phyloP scores from a whole-genome alignment of 208 protist species.

The Leishmania mexicana region DNA sequence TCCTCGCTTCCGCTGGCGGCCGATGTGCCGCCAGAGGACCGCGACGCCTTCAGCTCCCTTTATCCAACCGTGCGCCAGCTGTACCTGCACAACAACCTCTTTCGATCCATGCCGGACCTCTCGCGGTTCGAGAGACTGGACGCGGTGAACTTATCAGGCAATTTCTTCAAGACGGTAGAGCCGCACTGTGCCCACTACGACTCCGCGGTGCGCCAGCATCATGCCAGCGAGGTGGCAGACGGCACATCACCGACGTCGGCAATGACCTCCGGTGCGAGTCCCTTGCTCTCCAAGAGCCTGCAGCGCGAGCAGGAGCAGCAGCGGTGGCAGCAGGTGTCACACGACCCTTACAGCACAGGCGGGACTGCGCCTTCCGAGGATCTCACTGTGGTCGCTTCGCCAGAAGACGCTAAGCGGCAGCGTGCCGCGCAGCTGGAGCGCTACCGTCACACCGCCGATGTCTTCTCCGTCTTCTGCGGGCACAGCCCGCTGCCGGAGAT shows the following conservation, averaged over 20 bases:
- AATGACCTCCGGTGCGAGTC: not conserved
- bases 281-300: constrained; percentile 42
- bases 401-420: constrained; percentile 21
- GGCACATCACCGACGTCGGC: not conserved
- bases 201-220: constrained; percentile 9
- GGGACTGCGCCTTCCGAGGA: not conserved
- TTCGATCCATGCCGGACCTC: constrained; percentile 88
- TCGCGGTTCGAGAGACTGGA: constrained; percentile 82
- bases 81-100: constrained; percentile 94
- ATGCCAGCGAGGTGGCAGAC: not conserved
- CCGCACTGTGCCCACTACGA: constrained; percentile 59
- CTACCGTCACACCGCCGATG: constrained; percentile 34
- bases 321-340: constrained; percentile 8
- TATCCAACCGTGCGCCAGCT: constrained; percentile 89
- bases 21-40: constrained; percentile 24
- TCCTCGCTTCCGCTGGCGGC: constrained; percentile 19
- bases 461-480: constrained; percentile 39
- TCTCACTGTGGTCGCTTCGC: constrained; percentile 7
- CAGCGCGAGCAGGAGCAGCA: constrained; percentile 27
- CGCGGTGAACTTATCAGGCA: constrained; percentile 90
- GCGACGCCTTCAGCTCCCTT: constrained; percentile 81
- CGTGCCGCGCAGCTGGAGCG: constrained; percentile 33
- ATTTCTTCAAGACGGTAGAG: constrained; percentile 78
- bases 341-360: not conserved
- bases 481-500: constrained; percentile 39